Base-by-base conservation (phyloP, 768 basidiomycete species). In the Erythrobasidium yunnanense region DNA sequence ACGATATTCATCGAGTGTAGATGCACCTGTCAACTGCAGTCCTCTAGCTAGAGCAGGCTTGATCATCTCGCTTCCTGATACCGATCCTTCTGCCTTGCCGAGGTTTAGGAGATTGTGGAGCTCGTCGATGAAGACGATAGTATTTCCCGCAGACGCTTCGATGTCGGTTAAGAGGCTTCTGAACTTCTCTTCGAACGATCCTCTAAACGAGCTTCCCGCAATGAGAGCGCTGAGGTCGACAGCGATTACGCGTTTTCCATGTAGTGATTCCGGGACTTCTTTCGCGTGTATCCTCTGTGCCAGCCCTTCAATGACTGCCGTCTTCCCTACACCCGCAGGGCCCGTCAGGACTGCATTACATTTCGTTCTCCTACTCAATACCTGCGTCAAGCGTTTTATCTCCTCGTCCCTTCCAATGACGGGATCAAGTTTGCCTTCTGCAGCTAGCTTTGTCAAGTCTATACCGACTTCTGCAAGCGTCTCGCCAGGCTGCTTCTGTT, bases 81-180 rank as follows among this genome's bases (percentile, higher is more conserved):
- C 56, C 29, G 34, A 42, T 13, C 56, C 56, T 29, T 58, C 56
- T 2, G 88, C 88, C 55, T 84, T 81, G 4, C 88, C 89, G 1
- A 88, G 85, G 88, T 58, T 58, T 27, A 95, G 90, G 77, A 96
- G 86, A 42, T 95, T 84, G 75, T 96, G 91, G n/a, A 78, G 72
- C 75, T 97, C 93, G 71, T 99, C 92, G 70, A 97, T 84, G 81
- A 96, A 96, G 34, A 99, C 83, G 69, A 96, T 89, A 71, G 96
- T 82, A 18, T 84, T 84, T 3, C 85, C 79, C 0, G 87, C 83
- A 5, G 56, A 13, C 77, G 93, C 91, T 76, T 96, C 91, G 68
- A 97, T 85, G 77, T 97, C 95, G 67, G 85, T 85, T 62, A 99
- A 78, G 57, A 96, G 88, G 15, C 85, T 78, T 75, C 95, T 96